Evolutionary conservation across 805 yeast species (phyloP), one percentile per base, ranked within the genome.

Genomic region (Yamadazyma laniorum): DNA sequence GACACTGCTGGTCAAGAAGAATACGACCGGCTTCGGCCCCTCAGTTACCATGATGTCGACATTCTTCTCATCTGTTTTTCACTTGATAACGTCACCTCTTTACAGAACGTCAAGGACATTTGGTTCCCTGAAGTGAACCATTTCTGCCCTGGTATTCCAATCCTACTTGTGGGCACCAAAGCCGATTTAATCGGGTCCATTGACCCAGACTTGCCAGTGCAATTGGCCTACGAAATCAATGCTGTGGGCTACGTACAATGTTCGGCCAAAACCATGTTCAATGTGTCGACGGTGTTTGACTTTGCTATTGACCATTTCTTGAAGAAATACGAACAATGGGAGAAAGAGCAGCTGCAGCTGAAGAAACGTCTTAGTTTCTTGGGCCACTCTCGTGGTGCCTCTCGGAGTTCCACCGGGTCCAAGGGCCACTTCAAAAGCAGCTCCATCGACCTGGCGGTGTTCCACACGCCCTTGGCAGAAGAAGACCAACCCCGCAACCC

Each of bases 1-100:
- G 96, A 87, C 56, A 85, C 95, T 1, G 95, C 95, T 0, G 93
- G 95, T 3, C 93, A 85, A 61, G 95, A 86, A 59, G 93, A 85
- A 57, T 85, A 84, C 54, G 90, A 82, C 55, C 66, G 95, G 37
- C 63, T 86, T 39, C 68, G 96, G 44, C 93, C 95, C 2, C 65
- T 88, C 33, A 73, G 84, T 29, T 87, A 87, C 54, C 82, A 90
- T 5, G 95, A 85, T 49, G 85, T 82, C 3, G 85, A 87, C 56
- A 64, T 88, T 1, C 59, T 88, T 13, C 65, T 90, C 40, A 67
- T 88, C 6, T 89, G 96, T 42, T 90, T 85, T 58, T 67, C 91
- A 1, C 70, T 87, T 19, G 82, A 81, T 49, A 74, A 73, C 39
- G 62, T 69, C 14, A 74, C 74, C 22, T 79, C 90, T 16, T 66